Evolutionary conservation across 1,284 basidiomycete species (phyloP).

Genomic region (Naganishia liquefaciens): DNA sequence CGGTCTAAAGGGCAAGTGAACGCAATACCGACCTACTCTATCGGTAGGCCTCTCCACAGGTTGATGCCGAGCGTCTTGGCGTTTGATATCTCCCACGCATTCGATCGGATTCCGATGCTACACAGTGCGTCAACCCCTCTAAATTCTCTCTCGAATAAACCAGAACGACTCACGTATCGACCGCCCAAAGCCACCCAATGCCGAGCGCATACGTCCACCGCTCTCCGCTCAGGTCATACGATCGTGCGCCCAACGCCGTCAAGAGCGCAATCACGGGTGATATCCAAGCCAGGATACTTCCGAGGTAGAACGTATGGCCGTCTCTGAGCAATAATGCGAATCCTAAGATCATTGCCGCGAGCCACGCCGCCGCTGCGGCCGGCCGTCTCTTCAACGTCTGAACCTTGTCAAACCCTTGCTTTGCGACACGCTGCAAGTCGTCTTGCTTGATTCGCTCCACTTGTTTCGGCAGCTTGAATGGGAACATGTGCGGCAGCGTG

Average conservation of each 20-base stretch:
- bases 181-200: constrained; percentile 38
- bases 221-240: constrained; percentile 2
- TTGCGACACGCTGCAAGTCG: constrained; percentile 5
- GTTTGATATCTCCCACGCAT: constrained; percentile 42
- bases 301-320: constrained; percentile 41
- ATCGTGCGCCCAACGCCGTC: constrained; percentile 40
- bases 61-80: constrained; percentile 39
- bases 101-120: constrained; percentile 41
- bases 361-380: constrained; percentile 37
- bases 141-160: background rate
- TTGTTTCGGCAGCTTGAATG: constrained; percentile 35
- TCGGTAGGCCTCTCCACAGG: constrained; percentile 42
- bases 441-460: background rate
- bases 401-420: constrained; percentile 21
- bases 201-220: constrained; percentile 33
- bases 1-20: background rate
- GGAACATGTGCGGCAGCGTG: constrained; percentile 38
- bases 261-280: constrained; percentile 43
- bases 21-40: constrained; percentile 40
- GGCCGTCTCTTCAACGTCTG: constrained; percentile 43
- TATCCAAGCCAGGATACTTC: constrained; percentile 46
- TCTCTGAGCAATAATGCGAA: constrained; percentile 33
- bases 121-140: background rate
- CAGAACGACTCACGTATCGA: constrained; percentile 44
- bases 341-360: constrained; percentile 33